These are phyloP conservation scores for Prunus salicina DNA, from an alignment of 306 rosid species.

Conservation along the genomic window DNA sequence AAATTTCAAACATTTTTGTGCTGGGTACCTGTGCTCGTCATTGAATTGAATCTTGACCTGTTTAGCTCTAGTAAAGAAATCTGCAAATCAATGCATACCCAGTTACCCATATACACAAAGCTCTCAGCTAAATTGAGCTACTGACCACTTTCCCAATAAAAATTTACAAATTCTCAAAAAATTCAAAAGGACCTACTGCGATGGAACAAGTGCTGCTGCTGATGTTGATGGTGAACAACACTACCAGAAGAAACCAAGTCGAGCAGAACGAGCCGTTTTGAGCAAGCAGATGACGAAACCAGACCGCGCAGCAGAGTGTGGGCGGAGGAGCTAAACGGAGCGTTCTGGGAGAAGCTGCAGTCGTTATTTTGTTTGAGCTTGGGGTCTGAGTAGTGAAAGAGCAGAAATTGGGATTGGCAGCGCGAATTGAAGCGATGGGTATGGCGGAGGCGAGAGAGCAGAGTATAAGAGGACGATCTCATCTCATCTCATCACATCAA, in stretches of 20 bases:
- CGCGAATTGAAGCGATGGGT: conserved; percentile 13
- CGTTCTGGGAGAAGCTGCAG: conserved; percentile 5
- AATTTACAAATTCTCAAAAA: neutral
- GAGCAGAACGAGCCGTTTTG: conserved; percentile 32
- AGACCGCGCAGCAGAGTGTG: conserved; percentile 10
- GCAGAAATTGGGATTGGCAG: conserved; percentile 14
- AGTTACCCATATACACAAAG: neutral
- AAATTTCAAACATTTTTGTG: neutral
- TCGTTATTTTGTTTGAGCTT: conserved; percentile 6
- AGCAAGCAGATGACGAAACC: conserved; percentile 17
- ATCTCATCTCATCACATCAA: conserved; percentile 9
- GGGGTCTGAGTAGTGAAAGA: conserved; percentile 27
- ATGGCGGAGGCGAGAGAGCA: conserved; percentile 36
- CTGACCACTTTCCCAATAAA: neutral
- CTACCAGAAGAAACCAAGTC: conserved; percentile 26
- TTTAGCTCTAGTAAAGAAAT: conserved; percentile 76
- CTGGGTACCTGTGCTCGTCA: conserved; percentile 71
- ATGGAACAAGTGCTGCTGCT: conserved; percentile 30
- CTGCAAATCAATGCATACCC: conserved; percentile 26
- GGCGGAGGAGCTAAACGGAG: conserved; percentile 17
- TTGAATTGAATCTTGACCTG: conserved; percentile 53
- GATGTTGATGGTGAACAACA: conserved; percentile 13
- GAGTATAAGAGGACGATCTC: conserved; percentile 12
- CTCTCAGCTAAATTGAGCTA: neutral
- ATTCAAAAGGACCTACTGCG: conserved; percentile 40